Conservation (phyloP, 2,329 filamentous ascomycete genomes). For the Sporothrix variecibatus region DNA sequence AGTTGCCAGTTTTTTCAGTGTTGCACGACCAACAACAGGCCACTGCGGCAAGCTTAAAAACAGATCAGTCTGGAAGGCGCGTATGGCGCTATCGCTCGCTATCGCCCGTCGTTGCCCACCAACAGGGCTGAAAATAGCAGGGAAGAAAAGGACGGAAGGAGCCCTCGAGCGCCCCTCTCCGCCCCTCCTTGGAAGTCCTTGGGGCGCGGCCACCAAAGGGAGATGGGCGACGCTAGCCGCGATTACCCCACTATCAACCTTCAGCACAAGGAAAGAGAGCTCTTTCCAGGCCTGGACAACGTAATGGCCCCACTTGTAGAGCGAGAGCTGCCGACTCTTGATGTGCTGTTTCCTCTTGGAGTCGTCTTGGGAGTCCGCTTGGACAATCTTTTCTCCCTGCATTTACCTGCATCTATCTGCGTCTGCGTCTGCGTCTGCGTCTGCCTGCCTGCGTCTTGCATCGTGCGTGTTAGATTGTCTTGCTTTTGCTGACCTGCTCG, state of each 20-base stretch:
- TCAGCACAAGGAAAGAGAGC: background rate
- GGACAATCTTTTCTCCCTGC: too few relatives aligned
- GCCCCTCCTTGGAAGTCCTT: too few relatives aligned
- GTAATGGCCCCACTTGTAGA: background rate
- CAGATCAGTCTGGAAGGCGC: too few relatives aligned
- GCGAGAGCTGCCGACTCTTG: background rate
- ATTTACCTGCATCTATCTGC: too few relatives aligned
- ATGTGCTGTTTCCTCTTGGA: too few relatives aligned
- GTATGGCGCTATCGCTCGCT: background rate
- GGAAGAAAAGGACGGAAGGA: background rate
- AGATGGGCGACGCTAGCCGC: conserved; percentile 11
- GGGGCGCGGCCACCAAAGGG: background rate
- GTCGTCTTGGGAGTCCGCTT: background rate
- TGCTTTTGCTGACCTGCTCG: too few relatives aligned
- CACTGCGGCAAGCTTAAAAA: conserved; percentile 2
- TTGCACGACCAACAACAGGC: background rate
- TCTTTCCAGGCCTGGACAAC: background rate
- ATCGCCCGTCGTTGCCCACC: background rate
- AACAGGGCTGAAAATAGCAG: background rate
- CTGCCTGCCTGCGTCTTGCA: too few relatives aligned
- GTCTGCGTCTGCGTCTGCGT: too few relatives aligned
- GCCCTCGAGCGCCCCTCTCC: background rate
- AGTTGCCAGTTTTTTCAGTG: too few relatives aligned
- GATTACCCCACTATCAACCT: background rate
- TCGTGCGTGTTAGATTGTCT: too few relatives aligned